phyloP scores from a whole-genome alignment of 495 filamentous ascomycete genomes.

The Parmelia sp. region DNA sequence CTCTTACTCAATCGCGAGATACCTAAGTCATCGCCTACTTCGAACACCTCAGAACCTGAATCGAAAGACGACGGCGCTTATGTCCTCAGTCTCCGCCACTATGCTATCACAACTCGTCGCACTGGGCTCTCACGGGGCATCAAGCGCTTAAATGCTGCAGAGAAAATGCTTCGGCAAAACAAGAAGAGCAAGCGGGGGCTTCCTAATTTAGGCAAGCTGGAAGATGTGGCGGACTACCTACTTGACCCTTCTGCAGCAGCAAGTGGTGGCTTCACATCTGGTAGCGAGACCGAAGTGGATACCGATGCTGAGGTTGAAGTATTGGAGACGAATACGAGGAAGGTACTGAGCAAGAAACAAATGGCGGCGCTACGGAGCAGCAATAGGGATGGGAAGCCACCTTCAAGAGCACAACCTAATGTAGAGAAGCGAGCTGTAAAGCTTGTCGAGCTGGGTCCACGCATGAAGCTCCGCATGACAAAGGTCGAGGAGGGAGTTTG shows the following conservation, averaged over 20 bases:
- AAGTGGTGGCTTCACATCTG: conserved; percentile 77
- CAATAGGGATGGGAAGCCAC: conserved; percentile 34
- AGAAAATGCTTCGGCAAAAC: conserved; percentile 54
- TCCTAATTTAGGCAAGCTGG: conserved; percentile 82
- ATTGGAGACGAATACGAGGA: conserved; percentile 62
- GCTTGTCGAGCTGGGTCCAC: conserved; percentile 83
- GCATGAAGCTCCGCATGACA: conserved; percentile 80
- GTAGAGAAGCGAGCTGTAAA: conserved; percentile 85
- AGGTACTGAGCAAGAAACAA: conserved; percentile 59
- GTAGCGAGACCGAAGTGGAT: conserved; percentile 84
- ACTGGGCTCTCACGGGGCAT: conserved; percentile 78
- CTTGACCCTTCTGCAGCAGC: conserved; percentile 72
- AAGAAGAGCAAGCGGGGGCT: conserved; percentile 57
- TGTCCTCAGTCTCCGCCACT: conserved; percentile 87
- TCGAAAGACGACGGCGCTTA: conserved; percentile 61
- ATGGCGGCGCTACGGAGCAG: conserved; percentile 47
- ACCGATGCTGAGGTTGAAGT: conserved; percentile 96
- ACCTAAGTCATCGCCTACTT: conserved; percentile 21
- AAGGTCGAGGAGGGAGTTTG: conserved; percentile 97
- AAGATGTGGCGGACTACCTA: conserved; percentile 94
- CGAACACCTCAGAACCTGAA: conserved; percentile 26
- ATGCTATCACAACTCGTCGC: conserved; percentile 83
- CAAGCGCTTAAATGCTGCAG: conserved; percentile 80
- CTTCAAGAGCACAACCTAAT: conserved; percentile 29
- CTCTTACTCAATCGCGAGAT: conserved; percentile 81